Percentiles rank a stretch among this genome's conserved stretches.
Evolutionary conservation across 2,329 filamentous ascomycete genomes (phyloP).

Genomic region (Cadophora sp.): DNA sequence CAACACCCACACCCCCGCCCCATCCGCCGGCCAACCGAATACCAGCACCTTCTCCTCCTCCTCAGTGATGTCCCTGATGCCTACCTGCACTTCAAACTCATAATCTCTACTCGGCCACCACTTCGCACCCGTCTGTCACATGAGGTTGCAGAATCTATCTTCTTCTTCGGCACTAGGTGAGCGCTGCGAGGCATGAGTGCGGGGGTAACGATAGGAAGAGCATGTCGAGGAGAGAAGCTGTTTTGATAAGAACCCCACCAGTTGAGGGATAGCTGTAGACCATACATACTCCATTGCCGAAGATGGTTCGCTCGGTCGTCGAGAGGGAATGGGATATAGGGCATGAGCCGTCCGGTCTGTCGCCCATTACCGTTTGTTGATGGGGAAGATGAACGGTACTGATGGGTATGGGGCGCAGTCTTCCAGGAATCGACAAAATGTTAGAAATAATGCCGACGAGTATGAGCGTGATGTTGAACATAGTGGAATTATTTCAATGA

Average conservation of each 20-base stretch:
- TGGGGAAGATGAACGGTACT: neutral
- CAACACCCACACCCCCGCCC: conserved; percentile 13
- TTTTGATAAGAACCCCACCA: conserved; percentile 2
- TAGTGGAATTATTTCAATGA: conserved; percentile 3
- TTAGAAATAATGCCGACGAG: conserved; percentile 6
- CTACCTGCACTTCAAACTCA: conserved; percentile 14
- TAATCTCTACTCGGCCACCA: conserved; percentile 13
- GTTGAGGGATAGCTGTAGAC: conserved; percentile 8
- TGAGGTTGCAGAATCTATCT: conserved; percentile 3
- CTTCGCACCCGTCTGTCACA: conserved; percentile 11
- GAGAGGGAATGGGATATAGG: conserved; percentile 1
- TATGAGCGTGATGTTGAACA: conserved; percentile 10
- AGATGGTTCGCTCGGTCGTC: conserved; percentile 4
- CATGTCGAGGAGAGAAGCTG: conserved; percentile 7
- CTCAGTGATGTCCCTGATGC: conserved; percentile 4
- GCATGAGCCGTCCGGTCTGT: conserved; percentile 9
- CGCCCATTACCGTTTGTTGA: conserved; percentile 4
- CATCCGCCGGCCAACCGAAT: conserved; percentile 16
- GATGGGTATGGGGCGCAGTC: conserved; percentile 5
- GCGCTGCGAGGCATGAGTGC: conserved; percentile 11
- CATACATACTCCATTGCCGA: neutral
- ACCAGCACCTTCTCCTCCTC: conserved; percentile 10
- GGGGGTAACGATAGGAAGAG: conserved; percentile 4
- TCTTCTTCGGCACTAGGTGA: conserved; percentile 4
- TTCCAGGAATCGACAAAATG: conserved; percentile 11